Percentiles rank a stretch among this genome's conserved stretches.
Evolutionary conservation across 805 yeast genomes (phyloP).

Genomic region (Ogataea pilisensis): DNA sequence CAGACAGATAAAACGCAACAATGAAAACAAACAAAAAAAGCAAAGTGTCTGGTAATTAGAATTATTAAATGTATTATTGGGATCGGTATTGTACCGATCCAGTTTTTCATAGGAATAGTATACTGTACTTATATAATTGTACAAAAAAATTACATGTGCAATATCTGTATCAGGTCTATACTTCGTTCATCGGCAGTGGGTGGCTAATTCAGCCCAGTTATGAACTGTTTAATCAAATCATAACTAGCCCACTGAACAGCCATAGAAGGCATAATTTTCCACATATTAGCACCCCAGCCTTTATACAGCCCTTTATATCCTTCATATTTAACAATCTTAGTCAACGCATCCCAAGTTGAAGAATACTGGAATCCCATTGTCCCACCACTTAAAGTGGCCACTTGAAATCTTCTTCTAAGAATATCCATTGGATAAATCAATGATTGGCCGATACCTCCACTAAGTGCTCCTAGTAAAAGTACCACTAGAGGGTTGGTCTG

Average conservation of each 20-base stretch:
- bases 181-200: no score
- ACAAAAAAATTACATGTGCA: no score
- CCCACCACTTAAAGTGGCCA: slow-evolving; percentile 72
- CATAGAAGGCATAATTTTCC: slow-evolving; percentile 92
- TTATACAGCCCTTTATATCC: slow-evolving; percentile 71
- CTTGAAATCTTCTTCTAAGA: slow-evolving; percentile 86
- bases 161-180: no score
- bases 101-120: no score
- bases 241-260: slow-evolving; percentile 91
- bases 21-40: no score
- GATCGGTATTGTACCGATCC: no score
- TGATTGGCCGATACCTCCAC: slow-evolving; percentile 89
- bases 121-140: no score
- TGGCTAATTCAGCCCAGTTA: slow-evolving; percentile 8
- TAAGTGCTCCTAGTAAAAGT: slow-evolving; percentile 73
- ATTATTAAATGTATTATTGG: no score
- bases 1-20: no score
- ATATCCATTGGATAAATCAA: slow-evolving; percentile 89
- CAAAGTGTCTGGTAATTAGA: no score
- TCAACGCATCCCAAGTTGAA: slow-evolving; percentile 72
- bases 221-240: slow-evolving; percentile 59
- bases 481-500: slow-evolving; percentile 44
- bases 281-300: slow-evolving; percentile 74
- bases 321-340: slow-evolving; percentile 64
- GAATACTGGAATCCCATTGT: slow-evolving; percentile 79